A percentile compares a stretch with the other conserved stretches of the same genome.
Conservation (phyloP, 371 early-diverging fungal genomes). For the Mucor racemosus region DNA sequence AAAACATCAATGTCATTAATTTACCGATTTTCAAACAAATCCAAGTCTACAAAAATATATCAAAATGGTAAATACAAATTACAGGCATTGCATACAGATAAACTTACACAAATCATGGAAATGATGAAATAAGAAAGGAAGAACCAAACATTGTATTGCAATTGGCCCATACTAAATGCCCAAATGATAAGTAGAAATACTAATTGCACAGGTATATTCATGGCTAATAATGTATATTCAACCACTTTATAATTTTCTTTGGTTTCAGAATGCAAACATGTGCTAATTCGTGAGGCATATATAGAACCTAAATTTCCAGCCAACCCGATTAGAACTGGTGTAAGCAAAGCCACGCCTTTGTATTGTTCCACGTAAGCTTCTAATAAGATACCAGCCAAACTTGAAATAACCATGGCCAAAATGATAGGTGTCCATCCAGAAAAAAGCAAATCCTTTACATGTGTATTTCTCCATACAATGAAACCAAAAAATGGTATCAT, state of each 20-base stretch:
- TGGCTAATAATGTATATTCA: slow-evolving; percentile 64
- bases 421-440: slow-evolving; percentile 82
- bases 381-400: slow-evolving; percentile 77
- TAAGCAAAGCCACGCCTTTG: slow-evolving; percentile 77
- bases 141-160: slow-evolving; percentile 48
- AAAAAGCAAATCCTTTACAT: slow-evolving; percentile 65
- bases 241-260: slow-evolving; percentile 58
- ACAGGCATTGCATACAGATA: not conserved
- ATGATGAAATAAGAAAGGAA: slow-evolving; percentile 45
- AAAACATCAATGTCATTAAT: slow-evolving; percentile 57
- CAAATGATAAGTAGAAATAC: slow-evolving; percentile 68
- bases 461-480: slow-evolving; percentile 62
- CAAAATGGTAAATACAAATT: not conserved
- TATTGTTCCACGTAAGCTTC: slow-evolving; percentile 74
- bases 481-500: slow-evolving; percentile 61
- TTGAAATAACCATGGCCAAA: slow-evolving; percentile 77
- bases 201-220: slow-evolving; percentile 76
- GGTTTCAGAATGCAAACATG: slow-evolving; percentile 68
- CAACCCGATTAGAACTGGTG: slow-evolving; percentile 77
- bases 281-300: slow-evolving; percentile 82
- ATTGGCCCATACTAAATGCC: slow-evolving; percentile 58
- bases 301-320: slow-evolving; percentile 86
- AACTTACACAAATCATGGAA: slow-evolving; percentile 49
- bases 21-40: slow-evolving; percentile 56
- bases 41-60: slow-evolving; percentile 37